Conservation (phyloP, 805 yeast species). For the Yarrowia sp. region DNA sequence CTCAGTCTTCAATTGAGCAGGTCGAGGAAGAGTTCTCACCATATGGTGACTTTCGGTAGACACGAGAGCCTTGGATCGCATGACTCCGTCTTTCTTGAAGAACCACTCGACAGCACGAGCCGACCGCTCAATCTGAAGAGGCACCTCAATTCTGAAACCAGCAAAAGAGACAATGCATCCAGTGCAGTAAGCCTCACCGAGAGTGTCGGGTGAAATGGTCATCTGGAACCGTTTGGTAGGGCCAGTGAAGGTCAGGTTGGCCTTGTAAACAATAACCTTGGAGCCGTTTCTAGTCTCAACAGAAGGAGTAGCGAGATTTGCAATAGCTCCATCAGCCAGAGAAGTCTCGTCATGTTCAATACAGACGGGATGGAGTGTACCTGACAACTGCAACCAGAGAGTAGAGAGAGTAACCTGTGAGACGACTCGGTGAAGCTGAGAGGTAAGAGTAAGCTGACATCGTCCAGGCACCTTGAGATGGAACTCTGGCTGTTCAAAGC, state of each 20-base stretch:
- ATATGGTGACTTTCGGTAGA: conserved; percentile 32
- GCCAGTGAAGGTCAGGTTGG: conserved; percentile 21
- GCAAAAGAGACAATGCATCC: conserved; percentile 32
- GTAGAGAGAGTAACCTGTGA: conserved; percentile 25
- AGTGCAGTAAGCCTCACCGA: conserved; percentile 32
- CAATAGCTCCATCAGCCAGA: conserved; percentile 4
- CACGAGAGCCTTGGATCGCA: conserved; percentile 35
- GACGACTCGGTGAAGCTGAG: conserved; percentile 27
- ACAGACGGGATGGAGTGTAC: conserved; percentile 36
- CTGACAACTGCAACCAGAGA: conserved; percentile 39
- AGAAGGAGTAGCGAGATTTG: conserved; percentile 13
- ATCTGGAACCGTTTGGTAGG: conserved; percentile 25
- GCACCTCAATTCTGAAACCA: conserved; percentile 25
- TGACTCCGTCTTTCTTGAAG: conserved; percentile 21
- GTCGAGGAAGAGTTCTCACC: conserved; percentile 46
- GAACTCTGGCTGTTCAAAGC: conserved; percentile 41
- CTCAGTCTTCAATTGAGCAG: conserved; percentile 45
- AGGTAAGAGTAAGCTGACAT: conserved; percentile 42
- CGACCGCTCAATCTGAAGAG: conserved; percentile 26
- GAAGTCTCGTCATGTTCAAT: conserved; percentile 40
- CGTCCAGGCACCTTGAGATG: conserved; percentile 41
- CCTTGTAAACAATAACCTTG: conserved; percentile 33
- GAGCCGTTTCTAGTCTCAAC: conserved; percentile 24
- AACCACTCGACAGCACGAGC: conserved; percentile 18
- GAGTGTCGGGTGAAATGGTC: conserved; percentile 10